Evolutionary conservation across 2,329 filamentous ascomycete species (phyloP), one percentile per base, ranked within the genome.

Genomic region (Aspergillus hiratsukae): DNA sequence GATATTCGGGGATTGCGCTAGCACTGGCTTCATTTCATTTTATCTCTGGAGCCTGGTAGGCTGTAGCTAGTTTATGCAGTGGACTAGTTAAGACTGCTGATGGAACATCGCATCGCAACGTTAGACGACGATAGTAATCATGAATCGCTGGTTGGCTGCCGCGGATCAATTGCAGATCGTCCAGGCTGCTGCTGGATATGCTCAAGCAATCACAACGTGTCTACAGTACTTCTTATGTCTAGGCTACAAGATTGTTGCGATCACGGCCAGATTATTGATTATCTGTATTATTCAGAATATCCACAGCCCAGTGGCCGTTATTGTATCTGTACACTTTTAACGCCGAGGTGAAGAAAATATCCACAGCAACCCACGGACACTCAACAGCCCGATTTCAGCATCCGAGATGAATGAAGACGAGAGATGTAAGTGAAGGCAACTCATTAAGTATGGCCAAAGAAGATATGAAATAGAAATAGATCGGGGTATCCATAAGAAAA

Each of bases 401-500:
- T 17, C 17, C 31, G 31, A 35, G 29, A 14, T 40, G 23, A 51
- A 21, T 21, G 35, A 25, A 50, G 51, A 50, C 21, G 41, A 56
- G 23, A 23, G 19, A 46, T 46, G 11, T 35, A 40, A 46, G 31
- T 40, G 37, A 27, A 51, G 51, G 46, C 19, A 58, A 48, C 9
- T 52, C 40, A 49, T 54, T 56, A 50, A 37, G 21, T 25, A 46
- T 23, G 27, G 43, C 43, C 43, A 46, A 52, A 52, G 55, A 57
- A 41, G 31, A 53, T 49, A 54, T 54, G 43, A 48, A 62, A 57
- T 51, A 48, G 45, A 49, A 55, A 59, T 35, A 35, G 31, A 35
- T 35, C 53, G 21, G 53, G 43, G 35, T 56, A 57, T 52, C 41
- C 31, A 58, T 50, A 49, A 52, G 46, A 27, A 45, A 45, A 55